phyloP scores from a whole-genome alignment of 169 alveolate genomes.

The Cystoisospora suis region DNA sequence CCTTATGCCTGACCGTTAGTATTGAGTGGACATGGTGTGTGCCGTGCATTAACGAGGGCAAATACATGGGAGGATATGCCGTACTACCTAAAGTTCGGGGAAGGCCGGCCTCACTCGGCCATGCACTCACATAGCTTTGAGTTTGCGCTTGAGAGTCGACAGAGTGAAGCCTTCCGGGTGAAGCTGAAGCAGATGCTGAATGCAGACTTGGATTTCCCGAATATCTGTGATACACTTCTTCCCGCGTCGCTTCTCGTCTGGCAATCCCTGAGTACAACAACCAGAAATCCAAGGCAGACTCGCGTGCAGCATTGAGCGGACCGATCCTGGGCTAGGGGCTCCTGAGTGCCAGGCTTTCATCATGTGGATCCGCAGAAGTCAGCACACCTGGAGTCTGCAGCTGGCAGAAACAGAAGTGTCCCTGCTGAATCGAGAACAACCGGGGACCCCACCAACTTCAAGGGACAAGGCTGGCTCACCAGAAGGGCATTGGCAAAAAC shows the following conservation, averaged over 20 bases:
- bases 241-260: constrained; percentile 16
- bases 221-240: constrained; percentile 66
- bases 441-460: neutral
- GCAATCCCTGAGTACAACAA: constrained; percentile 14
- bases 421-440: neutral
- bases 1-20: too few species aligned
- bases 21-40: too few species aligned
- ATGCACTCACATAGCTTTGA: constrained; percentile 40
- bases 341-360: too few species aligned
- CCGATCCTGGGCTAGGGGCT: too few species aligned
- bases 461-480: constrained; percentile 44
- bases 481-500: constrained; percentile 66
- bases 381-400: too few species aligned
- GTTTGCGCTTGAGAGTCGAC: constrained; percentile 70
- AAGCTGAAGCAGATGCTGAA: constrained; percentile 54
- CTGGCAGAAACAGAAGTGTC: neutral
- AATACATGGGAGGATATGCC: neutral
- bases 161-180: constrained; percentile 70
- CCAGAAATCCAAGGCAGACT: too few species aligned
- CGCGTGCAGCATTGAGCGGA: too few species aligned
- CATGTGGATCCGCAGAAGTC: too few species aligned
- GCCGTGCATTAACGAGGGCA: too few species aligned
- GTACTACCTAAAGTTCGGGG: neutral
- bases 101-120: neutral
- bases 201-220: constrained; percentile 63